Base-by-base conservation (phyloP, 1,284 basidiomycete genomes). In the Naganishia albida region DNA sequence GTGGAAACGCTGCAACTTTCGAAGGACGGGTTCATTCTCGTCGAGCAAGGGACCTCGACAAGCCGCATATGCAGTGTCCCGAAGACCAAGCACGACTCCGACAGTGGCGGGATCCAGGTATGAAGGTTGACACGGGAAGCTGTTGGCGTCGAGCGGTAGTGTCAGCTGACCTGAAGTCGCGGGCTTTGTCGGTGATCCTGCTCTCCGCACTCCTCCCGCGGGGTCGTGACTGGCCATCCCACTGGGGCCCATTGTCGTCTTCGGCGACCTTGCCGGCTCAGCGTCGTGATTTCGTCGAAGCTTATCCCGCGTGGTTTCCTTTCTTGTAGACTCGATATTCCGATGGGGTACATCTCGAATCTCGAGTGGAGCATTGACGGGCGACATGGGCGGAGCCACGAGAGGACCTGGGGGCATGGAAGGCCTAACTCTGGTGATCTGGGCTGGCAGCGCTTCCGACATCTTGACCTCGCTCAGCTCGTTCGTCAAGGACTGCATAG, bases 381-480 rank as follows among this genome's bases (percentile, higher is more conserved):
- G 15, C 18, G 44, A 16, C 46, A 15, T 20, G n/a, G 18, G 15
- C n/a, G 23, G 12, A 23, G 28, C 13, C 2, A 6, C 28, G 13
- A 28, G 13, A 15, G 25, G 23, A 12, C 39, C 23, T 18, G 56
- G 48, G 16, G 2, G 20, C 57, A 60, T 60, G 1, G 57, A 60
- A 10, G 48, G 46, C 13, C 57, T 48, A 13, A 46, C 57, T 40
- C 57, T 60, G 2, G n/a, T 12, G 2, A 23, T 26, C 6, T 12
- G 12, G 2, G 23, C 6, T 25, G 23, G 6, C 25, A 7, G 12
- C 13, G 13, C 12, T 6, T n/a, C 38, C 8, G 30, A 50, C 3
- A 60, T 46, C 34, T 49, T 34, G 2, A 60, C 46, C 3, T 60
- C 46, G 8, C 57, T 46, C 34, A 60, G 23, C 2, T 34, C 57